phyloP scores from a whole-genome alignment of 257 asterid genomes.

The Nicotiana knightiana region DNA sequence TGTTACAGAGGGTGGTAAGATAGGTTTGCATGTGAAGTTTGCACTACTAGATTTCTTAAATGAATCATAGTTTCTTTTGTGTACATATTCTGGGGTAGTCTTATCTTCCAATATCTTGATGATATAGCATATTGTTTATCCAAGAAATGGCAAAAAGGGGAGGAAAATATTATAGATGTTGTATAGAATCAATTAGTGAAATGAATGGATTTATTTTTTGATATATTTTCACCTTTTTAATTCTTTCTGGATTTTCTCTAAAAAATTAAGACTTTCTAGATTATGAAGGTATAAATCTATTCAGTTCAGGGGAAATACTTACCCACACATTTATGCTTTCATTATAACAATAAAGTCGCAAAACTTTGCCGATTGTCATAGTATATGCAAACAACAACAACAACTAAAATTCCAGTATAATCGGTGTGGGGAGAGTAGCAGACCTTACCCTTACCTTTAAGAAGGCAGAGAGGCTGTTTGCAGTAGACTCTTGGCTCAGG shows the following conservation, averaged over 20 bases:
- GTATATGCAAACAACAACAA: too few species aligned
- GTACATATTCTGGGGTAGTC: slow-evolving; percentile 22
- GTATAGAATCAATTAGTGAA: not conserved
- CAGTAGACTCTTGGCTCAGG: too few species aligned
- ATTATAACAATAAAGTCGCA: too few species aligned
- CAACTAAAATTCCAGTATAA: too few species aligned
- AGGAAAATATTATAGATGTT: not conserved
- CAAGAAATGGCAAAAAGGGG: not conserved
- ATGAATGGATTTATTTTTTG: not conserved
- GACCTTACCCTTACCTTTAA: too few species aligned
- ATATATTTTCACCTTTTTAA: not conserved
- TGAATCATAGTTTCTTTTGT: slow-evolving; percentile 28
- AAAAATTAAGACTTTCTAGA: not conserved
- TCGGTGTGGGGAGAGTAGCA: too few species aligned
- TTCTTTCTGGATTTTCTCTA: not conserved
- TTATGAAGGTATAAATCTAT: not conserved
- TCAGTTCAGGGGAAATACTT: too few species aligned
- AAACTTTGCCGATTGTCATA: too few species aligned
- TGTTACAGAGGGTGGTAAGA: slow-evolving; percentile 72
- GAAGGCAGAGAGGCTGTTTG: too few species aligned
- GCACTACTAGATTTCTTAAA: slow-evolving; percentile 71
- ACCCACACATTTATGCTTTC: too few species aligned
- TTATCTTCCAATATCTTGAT: not conserved
- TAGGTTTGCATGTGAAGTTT: slow-evolving; percentile 90
- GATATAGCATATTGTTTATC: slow-evolving; percentile 2